Base-by-base conservation (phyloP, 148 eudicot genomes). In the Rhododendron mucronatum region DNA sequence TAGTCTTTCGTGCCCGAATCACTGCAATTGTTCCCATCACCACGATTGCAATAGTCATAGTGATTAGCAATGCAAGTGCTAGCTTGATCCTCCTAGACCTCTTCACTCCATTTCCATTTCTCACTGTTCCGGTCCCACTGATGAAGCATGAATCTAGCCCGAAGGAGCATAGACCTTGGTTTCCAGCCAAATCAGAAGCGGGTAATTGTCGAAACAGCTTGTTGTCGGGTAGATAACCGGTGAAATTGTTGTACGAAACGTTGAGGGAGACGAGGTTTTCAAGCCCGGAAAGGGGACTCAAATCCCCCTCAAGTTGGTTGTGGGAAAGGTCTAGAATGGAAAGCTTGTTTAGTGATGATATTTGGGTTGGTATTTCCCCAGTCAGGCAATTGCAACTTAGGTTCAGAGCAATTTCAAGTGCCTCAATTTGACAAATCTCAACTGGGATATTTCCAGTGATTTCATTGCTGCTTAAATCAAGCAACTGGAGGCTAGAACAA, bases 141-240 rank as follows among this genome's bases (percentile, higher is more conserved):
- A 86, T 21, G 45, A 82, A 87, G 78, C 88, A 87, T 0, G 88
- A 94, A 26, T 93, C 93, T 4, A 71, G 90, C 7, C 91, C 92
- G 33, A 65, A 67, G 26, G 89, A 86, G 88, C 98, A 95, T 77
- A 92, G 57, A 14, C 92, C 92, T 84, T 91, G 87, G 87, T 95
- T 95, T 20, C 94, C 98, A 20, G 85, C 94, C 50, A 95, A 61
- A 50, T 93, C 92, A 3, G 89, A 85, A 6, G 85, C 39, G 13
- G 96, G 87, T 59, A 95, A 85, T 81, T 93, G 96, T n/a, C 94
- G 88, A 84, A 95, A 95, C 23, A 95, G 92, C 92, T 94, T 95
- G 87, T 87, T 93, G 85, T 95, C 91, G 0, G 98, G 98, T 30
- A 95, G 92, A 85, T 86, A 88, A 13, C 98, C 98, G 15, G 92